phyloP scores from a whole-genome alignment of 2,329 filamentous ascomycete genomes.

The Arthrobotrys iridis region DNA sequence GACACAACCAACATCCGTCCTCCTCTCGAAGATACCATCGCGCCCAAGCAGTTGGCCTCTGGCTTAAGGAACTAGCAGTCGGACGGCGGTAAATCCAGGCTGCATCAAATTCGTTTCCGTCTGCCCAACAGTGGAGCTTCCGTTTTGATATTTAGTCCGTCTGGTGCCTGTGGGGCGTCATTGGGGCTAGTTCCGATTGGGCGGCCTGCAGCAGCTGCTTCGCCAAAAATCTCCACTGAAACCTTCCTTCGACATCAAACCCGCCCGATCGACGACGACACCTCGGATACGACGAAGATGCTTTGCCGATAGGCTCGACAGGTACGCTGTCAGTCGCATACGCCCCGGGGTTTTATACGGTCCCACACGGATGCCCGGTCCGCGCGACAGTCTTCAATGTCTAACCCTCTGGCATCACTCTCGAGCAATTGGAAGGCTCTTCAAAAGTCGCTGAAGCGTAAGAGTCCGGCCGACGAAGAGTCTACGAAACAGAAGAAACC shows the following conservation, averaged over 20 bases:
- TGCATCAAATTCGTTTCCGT: neutral
- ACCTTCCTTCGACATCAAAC: conserved; percentile 28
- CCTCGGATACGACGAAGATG: neutral
- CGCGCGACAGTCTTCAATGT: conserved; percentile 25
- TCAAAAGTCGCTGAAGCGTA: conserved; percentile 55
- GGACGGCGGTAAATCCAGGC: neutral
- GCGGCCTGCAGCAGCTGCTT: conserved; percentile 21
- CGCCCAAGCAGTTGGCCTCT: neutral
- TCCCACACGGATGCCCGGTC: neutral
- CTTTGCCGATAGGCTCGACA: neutral
- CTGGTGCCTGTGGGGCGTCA: conserved; percentile 31
- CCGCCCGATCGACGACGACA: neutral
- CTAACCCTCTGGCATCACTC: conserved; percentile 45
- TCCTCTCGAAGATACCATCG: neutral
- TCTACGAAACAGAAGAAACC: conserved; percentile 14
- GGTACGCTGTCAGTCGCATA: neutral
- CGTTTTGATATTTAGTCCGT: conserved; percentile 14
- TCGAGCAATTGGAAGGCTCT: conserved; percentile 59
- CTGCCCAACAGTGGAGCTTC: conserved; percentile 36
- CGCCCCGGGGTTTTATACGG: neutral
- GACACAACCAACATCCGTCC: conserved; percentile 8
- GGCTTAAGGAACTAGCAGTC: neutral
- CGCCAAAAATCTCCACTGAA: conserved; percentile 51
- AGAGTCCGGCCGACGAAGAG: conserved; percentile 38
- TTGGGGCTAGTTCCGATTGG: conserved; percentile 23